A percentile compares a stretch with the other conserved stretches of the same genome.
These are phyloP conservation scores for Pachyrhizus erosus DNA, from an alignment of 306 rosid genomes.

Conservation along the genomic window DNA sequence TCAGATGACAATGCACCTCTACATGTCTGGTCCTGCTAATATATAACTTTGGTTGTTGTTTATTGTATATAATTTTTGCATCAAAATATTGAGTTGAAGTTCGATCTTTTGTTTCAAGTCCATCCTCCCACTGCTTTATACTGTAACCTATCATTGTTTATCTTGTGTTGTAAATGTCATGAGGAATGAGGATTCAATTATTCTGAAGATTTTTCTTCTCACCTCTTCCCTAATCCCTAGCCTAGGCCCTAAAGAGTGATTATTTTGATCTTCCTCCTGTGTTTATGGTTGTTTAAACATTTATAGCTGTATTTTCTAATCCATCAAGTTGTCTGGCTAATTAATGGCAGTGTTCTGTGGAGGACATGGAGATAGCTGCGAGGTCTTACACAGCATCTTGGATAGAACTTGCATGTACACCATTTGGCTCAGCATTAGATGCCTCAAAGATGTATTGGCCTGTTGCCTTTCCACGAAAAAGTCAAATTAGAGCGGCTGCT, in stretches of 20 bases:
- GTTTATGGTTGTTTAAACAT: neutral
- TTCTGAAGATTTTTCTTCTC: neutral
- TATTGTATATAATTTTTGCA: neutral
- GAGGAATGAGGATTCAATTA: neutral
- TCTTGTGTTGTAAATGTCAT: conserved; percentile 1
- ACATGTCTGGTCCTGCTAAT: neutral
- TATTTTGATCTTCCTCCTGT: neutral
- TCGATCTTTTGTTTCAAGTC: conserved; percentile 5
- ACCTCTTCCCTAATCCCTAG: neutral
- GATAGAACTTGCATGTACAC: conserved; percentile 89
- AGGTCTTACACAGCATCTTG: conserved; percentile 70
- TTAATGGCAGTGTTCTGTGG: conserved; percentile 68
- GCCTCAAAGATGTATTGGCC: conserved; percentile 97
- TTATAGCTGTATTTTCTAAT: conserved; percentile 11
- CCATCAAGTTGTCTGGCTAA: conserved; percentile 7
- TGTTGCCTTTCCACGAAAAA: conserved; percentile 87
- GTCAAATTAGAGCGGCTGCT: conserved; percentile 97
- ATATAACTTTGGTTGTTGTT: neutral
- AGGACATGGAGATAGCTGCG: conserved; percentile 75
- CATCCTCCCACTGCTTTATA: neutral
- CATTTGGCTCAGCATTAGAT: conserved; percentile 90
- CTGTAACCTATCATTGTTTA: neutral
- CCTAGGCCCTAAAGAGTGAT: neutral
- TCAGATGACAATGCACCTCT: neutral
- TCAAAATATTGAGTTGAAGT: conserved; percentile 9